These are phyloP conservation scores for Hanseniaspora jakobsenii DNA, from an alignment of 805 yeast species.

Conservation along the genomic window DNA sequence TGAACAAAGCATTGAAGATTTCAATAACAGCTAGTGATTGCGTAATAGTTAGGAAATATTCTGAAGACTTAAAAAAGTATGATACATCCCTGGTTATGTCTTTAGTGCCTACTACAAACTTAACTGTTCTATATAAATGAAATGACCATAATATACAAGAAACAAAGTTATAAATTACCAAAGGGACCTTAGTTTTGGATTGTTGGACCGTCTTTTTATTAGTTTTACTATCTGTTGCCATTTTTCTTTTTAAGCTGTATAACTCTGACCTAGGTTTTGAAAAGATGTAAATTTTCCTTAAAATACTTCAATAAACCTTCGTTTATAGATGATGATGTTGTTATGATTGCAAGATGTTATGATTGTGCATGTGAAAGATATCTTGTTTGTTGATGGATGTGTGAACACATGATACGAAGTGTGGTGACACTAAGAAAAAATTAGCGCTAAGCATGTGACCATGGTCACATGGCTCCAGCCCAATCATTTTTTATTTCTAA, in stretches of 20 bases:
- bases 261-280: too few relatives aligned
- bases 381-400: too few relatives aligned
- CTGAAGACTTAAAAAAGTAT: constrained; percentile 41
- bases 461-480: too few relatives aligned
- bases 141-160: constrained; percentile 46
- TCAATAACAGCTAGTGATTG: constrained; percentile 77
- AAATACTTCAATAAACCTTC: too few relatives aligned
- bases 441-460: too few relatives aligned
- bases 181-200: constrained; percentile 18
- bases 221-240: neutral
- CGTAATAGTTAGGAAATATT: constrained; percentile 38
- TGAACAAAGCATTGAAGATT: constrained; percentile 61
- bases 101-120: constrained; percentile 28
- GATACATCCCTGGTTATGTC: constrained; percentile 61
- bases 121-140: constrained; percentile 35
- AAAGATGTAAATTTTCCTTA: too few relatives aligned
- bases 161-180: constrained; percentile 40
- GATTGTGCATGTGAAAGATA: too few relatives aligned
- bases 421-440: too few relatives aligned
- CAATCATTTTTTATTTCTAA: too few relatives aligned
- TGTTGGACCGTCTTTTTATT: neutral
- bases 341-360: too few relatives aligned
- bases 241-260: neutral
- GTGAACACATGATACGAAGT: too few relatives aligned
- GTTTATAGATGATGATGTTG: too few relatives aligned